Percentiles rank a stretch among this genome's conserved stretches.
Conservation (phyloP, 106 monocot species). For the Gastrodia elata region DNA sequence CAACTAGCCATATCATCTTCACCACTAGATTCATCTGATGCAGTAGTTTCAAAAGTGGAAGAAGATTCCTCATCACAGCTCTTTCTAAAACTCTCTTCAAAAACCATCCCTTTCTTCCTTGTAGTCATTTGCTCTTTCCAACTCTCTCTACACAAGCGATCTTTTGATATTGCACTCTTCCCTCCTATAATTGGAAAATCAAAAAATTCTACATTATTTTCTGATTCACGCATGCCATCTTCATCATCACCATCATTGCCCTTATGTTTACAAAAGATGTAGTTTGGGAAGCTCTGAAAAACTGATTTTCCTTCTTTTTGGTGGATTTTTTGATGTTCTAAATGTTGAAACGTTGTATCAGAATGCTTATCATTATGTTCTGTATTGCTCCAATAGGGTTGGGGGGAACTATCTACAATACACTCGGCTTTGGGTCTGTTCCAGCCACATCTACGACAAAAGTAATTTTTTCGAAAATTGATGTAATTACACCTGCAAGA, state of each 20-base stretch:
- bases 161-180: slow-evolving; percentile 35
- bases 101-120: slow-evolving; percentile 10
- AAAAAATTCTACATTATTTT: slow-evolving; percentile 13
- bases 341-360: slow-evolving; percentile 14
- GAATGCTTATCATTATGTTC: not conserved
- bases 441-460: slow-evolving; percentile 85
- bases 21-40: slow-evolving; percentile 20
- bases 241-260: not conserved
- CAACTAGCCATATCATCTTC: slow-evolving; percentile 60
- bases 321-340: slow-evolving; percentile 3
- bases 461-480: slow-evolving; percentile 62
- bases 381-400: slow-evolving; percentile 1
- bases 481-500: slow-evolving; percentile 74
- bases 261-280: not conserved
- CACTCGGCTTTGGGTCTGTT: slow-evolving; percentile 55
- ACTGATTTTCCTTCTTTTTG: slow-evolving; percentile 11
- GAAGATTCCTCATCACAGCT: not conserved
- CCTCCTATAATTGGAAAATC: slow-evolving; percentile 58
- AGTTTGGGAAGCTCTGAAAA: slow-evolving; percentile 26
- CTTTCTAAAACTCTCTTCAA: not conserved
- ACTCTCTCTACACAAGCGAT: slow-evolving; percentile 19
- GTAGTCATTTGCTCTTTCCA: slow-evolving; percentile 67
- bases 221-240: not conserved
- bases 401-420: slow-evolving; percentile 4
- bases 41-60: not conserved